Evolutionary conservation across 2,329 filamentous ascomycete species (phyloP), one percentile per base, ranked within the genome.

Genomic region (Pyricularia pennisetigena): DNA sequence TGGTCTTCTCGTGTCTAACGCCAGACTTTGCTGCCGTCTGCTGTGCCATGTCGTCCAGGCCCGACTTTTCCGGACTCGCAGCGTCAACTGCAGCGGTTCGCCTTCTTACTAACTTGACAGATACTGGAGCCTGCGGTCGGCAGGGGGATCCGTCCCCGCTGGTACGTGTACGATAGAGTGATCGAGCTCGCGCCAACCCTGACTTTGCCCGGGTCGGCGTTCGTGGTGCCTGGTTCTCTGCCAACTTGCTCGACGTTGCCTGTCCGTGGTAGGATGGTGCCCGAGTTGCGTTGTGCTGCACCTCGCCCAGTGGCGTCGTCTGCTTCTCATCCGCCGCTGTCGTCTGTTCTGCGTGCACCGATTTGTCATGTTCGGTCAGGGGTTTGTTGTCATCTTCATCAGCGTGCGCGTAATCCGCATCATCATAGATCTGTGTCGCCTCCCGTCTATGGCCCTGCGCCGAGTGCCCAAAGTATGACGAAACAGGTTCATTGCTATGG

Each of bases 1-100:
- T 65, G 8, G n/a, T 67, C 65, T 54, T 14, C 74, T 69, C 81
- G 79, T 0, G 75, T 73, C 10, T 20, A 20, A 54, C 20, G 3
- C n/a, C 41, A 7, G 41, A 20, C 20, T 54, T 54, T 57, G 78
- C 76, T 68, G 70, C 69, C 7, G 41, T 57, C 3, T 61, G 65
- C 8, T 70, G 64, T n/a, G 57, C 54, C 10, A 64, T 32, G 24
- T 63, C 68, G 2, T 61, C 24, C 26, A 28, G 24, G 30, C n/a
- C 66, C 3, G 16, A 12, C 23, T 29, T 32, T 32, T 54, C 20
- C 41, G 16, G 41, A 54, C 20, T 54, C 20, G 41, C 5, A 9
- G 41, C 6, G 41, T 54, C 41, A 20, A 54, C 4, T 54, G 20
- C 20, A 54, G 41, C 41, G 4, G 41, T 54, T 3, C 41, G 41